Base-by-base conservation (phyloP, 805 yeast species). In the Wickerhamiella australiensis region DNA sequence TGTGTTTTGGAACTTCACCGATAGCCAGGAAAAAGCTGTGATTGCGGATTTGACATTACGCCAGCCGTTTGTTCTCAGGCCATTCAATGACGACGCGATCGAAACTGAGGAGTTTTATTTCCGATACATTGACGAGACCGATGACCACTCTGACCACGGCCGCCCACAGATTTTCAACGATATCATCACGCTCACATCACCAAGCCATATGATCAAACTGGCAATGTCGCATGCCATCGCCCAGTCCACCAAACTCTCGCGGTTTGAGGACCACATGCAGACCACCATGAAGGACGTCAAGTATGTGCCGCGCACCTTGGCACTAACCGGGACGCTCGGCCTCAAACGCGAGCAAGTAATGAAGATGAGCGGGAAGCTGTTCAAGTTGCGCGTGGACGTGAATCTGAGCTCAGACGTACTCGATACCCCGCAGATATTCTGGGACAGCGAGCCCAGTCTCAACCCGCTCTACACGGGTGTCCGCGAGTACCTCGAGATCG, bases 1-100 rank as follows among this genome's bases (percentile, higher is more conserved):
- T n/a, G 96, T 92, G 18, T 88, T 92, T 60, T 92, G 98, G 98
- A 92, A 92, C 61, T 87, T 92, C 58, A 79, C 90, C 2, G 96
- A 87, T 61, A 71, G 77, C 6, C 96, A 92, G 61, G 98, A 92
- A 60, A 87, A 87, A 68, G 92, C 90, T 59, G 78, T 92, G 17
- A 72, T 92, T 50, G 97, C 96, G 1, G 98, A 92, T 61, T 70
- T 92, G 54, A 82, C 80, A n/a, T 79, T 82, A 66, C 38, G 40
- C 41, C 54, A 58, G 41, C 67, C 73, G 9, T 66, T 87, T 20
- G 76, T 83, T 23, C 69, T 82, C 3, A 74, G 84, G 47, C 92
- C 95, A 0, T 57, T 59, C 35, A 80, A 79, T 54, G 96, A 88
- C 57, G 85, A 82, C 55, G 95, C 88, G 53, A 86, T 90, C 56